Conservation (phyloP, 371 early-diverging fungal species). For the Apophysomyces sp. region DNA sequence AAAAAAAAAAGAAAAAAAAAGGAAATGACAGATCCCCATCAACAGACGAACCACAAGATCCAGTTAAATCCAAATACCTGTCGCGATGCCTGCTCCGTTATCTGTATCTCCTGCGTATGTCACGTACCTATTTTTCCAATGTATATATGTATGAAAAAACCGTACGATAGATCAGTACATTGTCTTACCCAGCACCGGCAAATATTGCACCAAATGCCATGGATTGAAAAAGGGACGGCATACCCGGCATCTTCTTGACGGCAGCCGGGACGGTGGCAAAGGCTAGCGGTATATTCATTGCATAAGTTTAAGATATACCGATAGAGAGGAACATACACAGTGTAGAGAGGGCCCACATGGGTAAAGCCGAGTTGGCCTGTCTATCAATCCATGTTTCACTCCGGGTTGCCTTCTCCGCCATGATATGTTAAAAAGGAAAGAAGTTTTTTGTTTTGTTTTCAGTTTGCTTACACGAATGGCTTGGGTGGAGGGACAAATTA, state of each 20-base stretch:
- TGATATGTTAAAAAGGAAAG: constrained; percentile 1
- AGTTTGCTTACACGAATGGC: neutral
- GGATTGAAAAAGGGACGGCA: constrained; percentile 41
- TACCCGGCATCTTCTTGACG: constrained; percentile 32
- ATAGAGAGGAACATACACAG: constrained; percentile 23
- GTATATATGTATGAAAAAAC: neutral
- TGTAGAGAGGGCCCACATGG: constrained; percentile 45
- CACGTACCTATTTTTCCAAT: constrained; percentile 28
- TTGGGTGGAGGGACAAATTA: neutral
- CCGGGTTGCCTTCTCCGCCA: constrained; percentile 4
- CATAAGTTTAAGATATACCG: neutral
- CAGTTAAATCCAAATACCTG: constrained; percentile 26
- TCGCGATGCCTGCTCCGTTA: constrained; percentile 53
- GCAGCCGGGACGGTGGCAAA: constrained; percentile 36
- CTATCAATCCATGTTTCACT: constrained; percentile 33
- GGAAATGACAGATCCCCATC: neutral
- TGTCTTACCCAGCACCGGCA: constrained; percentile 46
- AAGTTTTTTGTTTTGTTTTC: neutral
- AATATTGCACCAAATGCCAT: constrained; percentile 42
- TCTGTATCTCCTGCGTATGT: constrained; percentile 43
- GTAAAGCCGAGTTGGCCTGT: constrained; percentile 37
- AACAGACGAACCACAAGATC: neutral
- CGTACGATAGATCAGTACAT: neutral
- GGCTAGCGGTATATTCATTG: constrained; percentile 15
- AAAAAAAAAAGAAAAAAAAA: no score